Evolutionary conservation across 2,329 filamentous ascomycete species (phyloP).

Genomic region (Colletotrichum sp.): DNA sequence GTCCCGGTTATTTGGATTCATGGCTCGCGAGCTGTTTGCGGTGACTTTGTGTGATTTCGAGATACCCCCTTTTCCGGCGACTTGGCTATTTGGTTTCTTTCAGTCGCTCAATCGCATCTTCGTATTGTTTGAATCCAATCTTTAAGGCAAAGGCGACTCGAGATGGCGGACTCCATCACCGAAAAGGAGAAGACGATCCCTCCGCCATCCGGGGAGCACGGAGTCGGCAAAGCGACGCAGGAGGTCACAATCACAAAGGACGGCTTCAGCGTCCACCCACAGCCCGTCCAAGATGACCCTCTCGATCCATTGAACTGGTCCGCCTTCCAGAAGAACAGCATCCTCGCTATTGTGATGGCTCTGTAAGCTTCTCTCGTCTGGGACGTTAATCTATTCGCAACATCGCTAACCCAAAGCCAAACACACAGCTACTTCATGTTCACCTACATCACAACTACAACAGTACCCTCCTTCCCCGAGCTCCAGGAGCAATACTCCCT

Average conservation of each 20-base stretch:
- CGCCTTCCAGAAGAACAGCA: slow-evolving; percentile 47
- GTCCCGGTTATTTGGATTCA: background rate
- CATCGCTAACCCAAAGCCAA: background rate
- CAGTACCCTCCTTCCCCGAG: slow-evolving; percentile 56
- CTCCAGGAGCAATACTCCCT: slow-evolving; percentile 52
- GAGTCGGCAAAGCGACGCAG: slow-evolving; percentile 7
- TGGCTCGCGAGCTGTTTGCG: background rate
- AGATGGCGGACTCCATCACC: slow-evolving; percentile 6
- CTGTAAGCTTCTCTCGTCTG: slow-evolving; percentile 38
- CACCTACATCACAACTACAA: slow-evolving; percentile 63
- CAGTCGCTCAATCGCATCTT: background rate
- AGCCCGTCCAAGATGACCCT: slow-evolving; percentile 39
- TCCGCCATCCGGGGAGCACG: background rate
- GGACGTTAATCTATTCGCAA: background rate
- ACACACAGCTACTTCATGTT: slow-evolving; percentile 57
- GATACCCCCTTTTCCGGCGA: background rate
- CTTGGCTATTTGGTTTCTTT: background rate
- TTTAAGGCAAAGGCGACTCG: background rate
- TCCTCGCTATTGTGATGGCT: slow-evolving; percentile 57
- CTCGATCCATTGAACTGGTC: slow-evolving; percentile 63
- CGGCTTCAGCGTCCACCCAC: slow-evolving; percentile 39
- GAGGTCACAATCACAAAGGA: slow-evolving; percentile 24
- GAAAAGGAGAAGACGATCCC: slow-evolving; percentile 4
- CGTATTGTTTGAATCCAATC: background rate
- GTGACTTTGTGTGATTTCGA: background rate